phyloP scores from a whole-genome alignment of 192 early-diverging fungal species.

The Coemansia aciculifera region DNA sequence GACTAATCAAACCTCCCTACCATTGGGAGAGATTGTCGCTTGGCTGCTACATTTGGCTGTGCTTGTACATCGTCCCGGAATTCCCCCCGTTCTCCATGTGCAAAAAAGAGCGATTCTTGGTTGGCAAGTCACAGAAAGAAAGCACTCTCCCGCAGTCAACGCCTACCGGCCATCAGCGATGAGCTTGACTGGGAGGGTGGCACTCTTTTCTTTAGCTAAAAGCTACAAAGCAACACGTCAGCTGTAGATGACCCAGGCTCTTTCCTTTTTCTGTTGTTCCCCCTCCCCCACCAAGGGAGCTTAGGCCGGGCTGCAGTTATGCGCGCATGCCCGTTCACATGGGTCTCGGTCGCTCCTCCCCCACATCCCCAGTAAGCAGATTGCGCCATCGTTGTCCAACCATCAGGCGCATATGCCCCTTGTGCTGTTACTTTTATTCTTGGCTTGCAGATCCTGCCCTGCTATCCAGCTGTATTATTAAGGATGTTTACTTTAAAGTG shows the following conservation, averaged over 20 bases:
- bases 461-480: too few species aligned
- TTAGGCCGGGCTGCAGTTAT: not conserved
- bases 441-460: not conserved
- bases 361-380: not conserved
- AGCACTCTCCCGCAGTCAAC: not conserved
- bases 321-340: slow-evolving; percentile 2
- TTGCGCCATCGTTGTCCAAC: slow-evolving; percentile 8
- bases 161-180: not conserved
- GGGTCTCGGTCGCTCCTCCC: not conserved
- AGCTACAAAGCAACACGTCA: not conserved
- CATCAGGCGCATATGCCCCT: not conserved
- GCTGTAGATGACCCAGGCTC: not conserved
- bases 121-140: not conserved
- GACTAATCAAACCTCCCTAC: not conserved
- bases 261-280: not conserved
- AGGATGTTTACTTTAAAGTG: not conserved
- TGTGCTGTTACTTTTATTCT: not conserved
- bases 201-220: not conserved
- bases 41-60: not conserved
- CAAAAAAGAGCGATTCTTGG: not conserved
- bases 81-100: not conserved
- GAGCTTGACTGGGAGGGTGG: not conserved
- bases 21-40: not conserved
- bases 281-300: not conserved
- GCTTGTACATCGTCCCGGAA: not conserved